Percentiles rank a stretch among this genome's conserved stretches.
Evolutionary conservation across 768 basidiomycete species (phyloP).

Genomic region (Phylloporus arenicola): DNA sequence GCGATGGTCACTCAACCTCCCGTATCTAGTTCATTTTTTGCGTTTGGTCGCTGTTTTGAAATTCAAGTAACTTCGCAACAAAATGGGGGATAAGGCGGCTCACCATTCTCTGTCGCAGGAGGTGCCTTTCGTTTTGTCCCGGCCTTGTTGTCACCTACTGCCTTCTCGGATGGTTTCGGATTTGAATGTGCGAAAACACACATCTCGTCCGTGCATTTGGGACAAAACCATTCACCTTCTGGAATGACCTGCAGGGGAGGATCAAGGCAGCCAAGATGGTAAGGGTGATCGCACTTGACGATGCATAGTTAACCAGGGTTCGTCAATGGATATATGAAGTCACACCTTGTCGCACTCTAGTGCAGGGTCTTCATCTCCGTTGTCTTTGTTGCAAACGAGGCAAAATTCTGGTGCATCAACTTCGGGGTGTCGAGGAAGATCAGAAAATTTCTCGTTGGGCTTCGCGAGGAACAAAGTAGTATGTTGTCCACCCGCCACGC

Average conservation of each 20-base stretch:
- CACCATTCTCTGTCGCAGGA: slow-evolving; percentile 35
- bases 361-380: slow-evolving; percentile 65
- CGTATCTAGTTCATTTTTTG: slow-evolving; percentile 29
- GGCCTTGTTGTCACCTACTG: slow-evolving; percentile 17
- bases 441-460: slow-evolving; percentile 68
- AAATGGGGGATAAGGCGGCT: slow-evolving; percentile 7
- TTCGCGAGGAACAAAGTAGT: slow-evolving; percentile 78
- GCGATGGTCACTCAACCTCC: neutral
- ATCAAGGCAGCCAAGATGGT: slow-evolving; percentile 74
- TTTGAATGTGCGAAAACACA: slow-evolving; percentile 35
- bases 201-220: slow-evolving; percentile 58
- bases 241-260: slow-evolving; percentile 76
- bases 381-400: slow-evolving; percentile 63
- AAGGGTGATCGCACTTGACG: slow-evolving; percentile 79
- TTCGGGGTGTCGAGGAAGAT: slow-evolving; percentile 80
- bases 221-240: slow-evolving; percentile 92
- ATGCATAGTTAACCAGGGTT: slow-evolving; percentile 2
- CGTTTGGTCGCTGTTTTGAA: slow-evolving; percentile 32
- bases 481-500: slow-evolving; percentile 81
- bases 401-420: slow-evolving; percentile 65
- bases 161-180: slow-evolving; percentile 16
- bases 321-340: neutral
- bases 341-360: slow-evolving; percentile 89
- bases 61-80: neutral
- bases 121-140: slow-evolving; percentile 45